Evolutionary conservation across 441 rosid genomes (phyloP), one percentile per base, ranked within the genome.

Genomic region (Erodium moschatum): DNA sequence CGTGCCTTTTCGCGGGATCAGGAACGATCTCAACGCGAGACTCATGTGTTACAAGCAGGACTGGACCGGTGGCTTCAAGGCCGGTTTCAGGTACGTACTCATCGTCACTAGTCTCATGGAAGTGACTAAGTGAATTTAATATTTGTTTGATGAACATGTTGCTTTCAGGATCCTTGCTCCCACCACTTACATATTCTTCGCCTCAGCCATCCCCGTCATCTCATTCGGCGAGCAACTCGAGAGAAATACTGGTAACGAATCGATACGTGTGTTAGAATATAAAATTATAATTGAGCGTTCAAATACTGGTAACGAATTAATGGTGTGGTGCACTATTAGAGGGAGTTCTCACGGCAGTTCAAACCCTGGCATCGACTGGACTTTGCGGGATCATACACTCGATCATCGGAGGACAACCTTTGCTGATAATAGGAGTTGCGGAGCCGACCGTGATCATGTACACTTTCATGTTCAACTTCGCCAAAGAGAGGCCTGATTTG

Each of bases 381-480:
- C 79, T 88, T 69, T 86, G 91, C 70, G 94, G 91, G 19, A 71
- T 88, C 69, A 82, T 88, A 33, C 94, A 88, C 75, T 86, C 94
- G 2, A 71, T 88, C 64, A 18, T 85, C 67, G 94, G 94, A 56
- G 94, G 94, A 40, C 94, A 88, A 67, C 89, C 94, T 66, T 77
- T 88, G 38, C 91, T 88, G 80, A 88, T 88, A 48, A 87, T 88
- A 0, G 94, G 94, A 54, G 94, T 88, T 48, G 94, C 94, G 64
- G 94, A 88, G 73, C 94, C 94, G 69, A 88, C 94, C 4, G 94
- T 88, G 31, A 75, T 88, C 86, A 88, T 54, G 94, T 88, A 88
- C 60, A 86, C 87, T 4, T 88, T 88, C 76, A 86, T 61, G 65
- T 61, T 61, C 15, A 12, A 61, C 35, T 61, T 61, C 27, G 65